phyloP scores from a whole-genome alignment of 768 basidiomycete species.

The Podaxis sp. region DNA sequence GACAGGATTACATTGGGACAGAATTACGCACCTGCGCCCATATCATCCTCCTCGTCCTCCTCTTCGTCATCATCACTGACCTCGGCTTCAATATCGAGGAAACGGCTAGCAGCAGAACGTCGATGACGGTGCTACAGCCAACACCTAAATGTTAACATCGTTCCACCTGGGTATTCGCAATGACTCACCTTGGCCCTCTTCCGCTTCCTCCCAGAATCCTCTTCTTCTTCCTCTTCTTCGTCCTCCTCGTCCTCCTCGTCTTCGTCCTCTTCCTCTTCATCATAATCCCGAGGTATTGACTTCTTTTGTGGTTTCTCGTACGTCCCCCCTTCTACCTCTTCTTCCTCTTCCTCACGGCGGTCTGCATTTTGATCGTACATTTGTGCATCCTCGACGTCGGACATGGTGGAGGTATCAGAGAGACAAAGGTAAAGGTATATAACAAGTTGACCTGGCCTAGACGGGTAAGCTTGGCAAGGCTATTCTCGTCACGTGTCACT shows the following conservation, averaged over 20 bases:
- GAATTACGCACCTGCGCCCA: conserved; percentile 44
- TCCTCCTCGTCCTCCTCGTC: conserved; percentile 52
- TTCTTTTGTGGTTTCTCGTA: conserved; percentile 35
- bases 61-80: conserved; percentile 98
- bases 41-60: conserved; percentile 79
- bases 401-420: conserved; percentile 35
- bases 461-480: neutral
- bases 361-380: conserved; percentile 44
- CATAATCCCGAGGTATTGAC: conserved; percentile 28
- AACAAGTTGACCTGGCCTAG: neutral
- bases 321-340: conserved; percentile 35
- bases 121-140: conserved; percentile 59
- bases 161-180: neutral
- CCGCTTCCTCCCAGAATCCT: conserved; percentile 48
- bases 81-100: conserved; percentile 95
- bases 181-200: conserved; percentile 58
- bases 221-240: conserved; percentile 57
- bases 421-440: conserved; percentile 8
- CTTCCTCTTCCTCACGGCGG: conserved; percentile 40
- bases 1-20: conserved; percentile 1
- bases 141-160: conserved; percentile 10
- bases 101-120: conserved; percentile 65
- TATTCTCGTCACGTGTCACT: conserved; percentile 4
- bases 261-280: conserved; percentile 37
- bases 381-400: conserved; percentile 38